These are phyloP conservation scores for Suhomyces sp. DNA, from an alignment of 805 yeast genomes.

Conservation along the genomic window DNA sequence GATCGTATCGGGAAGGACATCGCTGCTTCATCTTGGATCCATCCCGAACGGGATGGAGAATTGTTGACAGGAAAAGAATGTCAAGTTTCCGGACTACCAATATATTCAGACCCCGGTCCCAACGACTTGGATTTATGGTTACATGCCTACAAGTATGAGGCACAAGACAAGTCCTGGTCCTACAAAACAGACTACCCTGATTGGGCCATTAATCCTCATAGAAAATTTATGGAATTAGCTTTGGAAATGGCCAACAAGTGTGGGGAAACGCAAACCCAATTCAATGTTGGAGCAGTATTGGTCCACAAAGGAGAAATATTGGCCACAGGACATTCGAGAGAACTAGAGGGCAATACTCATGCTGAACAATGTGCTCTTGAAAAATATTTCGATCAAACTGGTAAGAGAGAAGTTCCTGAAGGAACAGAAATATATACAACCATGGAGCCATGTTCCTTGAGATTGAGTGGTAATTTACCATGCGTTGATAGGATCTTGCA, in stretches of 20 bases:
- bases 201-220: constrained; percentile 71
- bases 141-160: constrained; percentile 82
- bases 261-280: constrained; percentile 80
- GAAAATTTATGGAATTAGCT: constrained; percentile 70
- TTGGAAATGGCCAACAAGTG: constrained; percentile 77
- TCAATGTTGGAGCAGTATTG: constrained; percentile 90
- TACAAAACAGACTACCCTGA: constrained; percentile 75
- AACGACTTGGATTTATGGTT: constrained; percentile 86
- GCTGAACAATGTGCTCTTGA: constrained; percentile 94
- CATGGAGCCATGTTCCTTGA: constrained; percentile 93
- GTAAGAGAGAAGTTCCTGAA: constrained; percentile 50
- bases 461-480: constrained; percentile 87
- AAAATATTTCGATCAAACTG: constrained; percentile 53
- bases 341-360: constrained; percentile 91
- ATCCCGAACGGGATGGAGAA: constrained; percentile 65
- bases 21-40: constrained; percentile 67
- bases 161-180: constrained; percentile 59
- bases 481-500: constrained; percentile 78
- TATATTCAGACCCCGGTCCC: constrained; percentile 86
- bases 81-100: constrained; percentile 61
- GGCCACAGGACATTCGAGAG: constrained; percentile 87
- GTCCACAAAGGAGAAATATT: constrained; percentile 60
- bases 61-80: constrained; percentile 54
- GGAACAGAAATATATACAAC: constrained; percentile 89
- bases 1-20: constrained; percentile 69